Percentiles rank a stretch among this genome's conserved stretches.
Conservation (phyloP, 257 asterid species). For the Coffea canephora region DNA sequence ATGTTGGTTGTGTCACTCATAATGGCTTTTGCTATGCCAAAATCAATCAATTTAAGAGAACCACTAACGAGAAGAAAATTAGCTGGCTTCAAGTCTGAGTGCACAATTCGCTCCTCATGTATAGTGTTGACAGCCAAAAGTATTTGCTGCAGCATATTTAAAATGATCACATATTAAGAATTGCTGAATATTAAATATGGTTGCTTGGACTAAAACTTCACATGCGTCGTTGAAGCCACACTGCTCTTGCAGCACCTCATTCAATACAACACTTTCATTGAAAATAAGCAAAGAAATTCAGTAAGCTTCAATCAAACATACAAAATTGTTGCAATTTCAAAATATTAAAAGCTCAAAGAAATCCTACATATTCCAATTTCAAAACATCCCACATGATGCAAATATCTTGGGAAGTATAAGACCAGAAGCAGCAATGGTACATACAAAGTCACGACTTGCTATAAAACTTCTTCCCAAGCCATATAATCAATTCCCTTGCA, state of each 20-base stretch:
- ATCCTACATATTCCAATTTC: background rate
- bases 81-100: constrained; percentile 99
- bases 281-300: background rate
- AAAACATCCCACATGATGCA: background rate
- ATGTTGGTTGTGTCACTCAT: constrained; percentile 97
- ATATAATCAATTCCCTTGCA: background rate
- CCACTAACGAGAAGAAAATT: constrained; percentile 97
- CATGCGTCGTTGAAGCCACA: background rate
- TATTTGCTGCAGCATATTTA: constrained; percentile 65
- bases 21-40: constrained; percentile 97
- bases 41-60: constrained; percentile 92
- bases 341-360: background rate
- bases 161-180: constrained; percentile 16
- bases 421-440: background rate
- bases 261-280: background rate
- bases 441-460: background rate
- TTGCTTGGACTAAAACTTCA: background rate
- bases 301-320: background rate
- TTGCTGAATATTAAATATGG: background rate
- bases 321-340: background rate
- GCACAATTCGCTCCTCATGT: constrained; percentile 98
- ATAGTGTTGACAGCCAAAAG: constrained; percentile 92
- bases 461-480: background rate
- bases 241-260: background rate
- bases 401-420: no score